These are phyloP conservation scores for Rostrohypoxylon terebratum DNA, from an alignment of 495 filamentous ascomycete genomes.

Conservation along the genomic window DNA sequence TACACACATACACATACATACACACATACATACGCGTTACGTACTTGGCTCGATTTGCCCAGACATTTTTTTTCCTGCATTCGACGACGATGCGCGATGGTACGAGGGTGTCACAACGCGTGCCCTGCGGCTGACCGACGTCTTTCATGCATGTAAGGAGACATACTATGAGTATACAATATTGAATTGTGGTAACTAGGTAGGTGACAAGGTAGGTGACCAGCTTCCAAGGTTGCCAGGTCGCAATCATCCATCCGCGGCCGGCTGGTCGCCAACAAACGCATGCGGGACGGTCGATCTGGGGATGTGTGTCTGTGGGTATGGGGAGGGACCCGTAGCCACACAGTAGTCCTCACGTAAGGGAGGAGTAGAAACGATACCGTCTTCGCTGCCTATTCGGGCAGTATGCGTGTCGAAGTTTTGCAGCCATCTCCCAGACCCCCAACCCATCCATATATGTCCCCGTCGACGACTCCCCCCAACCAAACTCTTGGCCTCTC, in stretches of 20 bases:
- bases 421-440: background rate
- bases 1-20: background rate
- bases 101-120: conserved; percentile 6
- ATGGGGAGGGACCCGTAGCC: conserved; percentile 5
- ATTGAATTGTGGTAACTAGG: conserved; percentile 18
- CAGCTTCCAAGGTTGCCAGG: conserved; percentile 1
- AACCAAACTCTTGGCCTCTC: conserved; percentile 27
- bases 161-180: conserved; percentile 12
- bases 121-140: conserved; percentile 1
- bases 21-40: background rate
- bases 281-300: conserved; percentile 5
- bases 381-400: background rate
- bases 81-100: background rate
- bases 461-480: conserved; percentile 4
- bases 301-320: background rate
- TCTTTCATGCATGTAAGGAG: conserved; percentile 15
- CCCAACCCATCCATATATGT: background rate
- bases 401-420: background rate
- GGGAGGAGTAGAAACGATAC: background rate
- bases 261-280: background rate
- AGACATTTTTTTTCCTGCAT: background rate
- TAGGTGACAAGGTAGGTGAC: no score
- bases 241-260: background rate
- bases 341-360: conserved; percentile 26
- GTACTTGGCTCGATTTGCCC: background rate